Percentiles rank a stretch among this genome's conserved stretches.
Evolutionary conservation across 2,329 filamentous ascomycete genomes (phyloP).

Genomic region (Trichoderma citrinoviride): DNA sequence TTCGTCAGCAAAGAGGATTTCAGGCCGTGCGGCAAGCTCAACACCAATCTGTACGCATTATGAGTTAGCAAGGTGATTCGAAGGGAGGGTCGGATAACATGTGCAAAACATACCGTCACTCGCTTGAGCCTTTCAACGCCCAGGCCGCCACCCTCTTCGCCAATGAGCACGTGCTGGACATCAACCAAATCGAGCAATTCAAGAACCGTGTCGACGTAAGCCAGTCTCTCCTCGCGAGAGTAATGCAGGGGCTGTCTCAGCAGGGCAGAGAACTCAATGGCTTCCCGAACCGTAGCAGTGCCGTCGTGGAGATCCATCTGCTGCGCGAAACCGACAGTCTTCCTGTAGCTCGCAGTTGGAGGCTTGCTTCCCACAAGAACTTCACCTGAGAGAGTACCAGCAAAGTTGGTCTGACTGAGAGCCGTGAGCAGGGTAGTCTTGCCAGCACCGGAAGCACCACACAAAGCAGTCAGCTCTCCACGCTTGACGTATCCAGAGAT

Average conservation of each 20-base stretch:
- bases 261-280: conserved; percentile 62
- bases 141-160: conserved; percentile 49
- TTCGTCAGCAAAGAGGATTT: conserved; percentile 60
- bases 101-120: conserved; percentile 39
- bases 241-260: conserved; percentile 67
- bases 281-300: conserved; percentile 65
- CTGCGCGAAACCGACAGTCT: conserved; percentile 76
- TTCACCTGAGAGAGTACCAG: conserved; percentile 72
- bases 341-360: conserved; percentile 70
- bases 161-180: conserved; percentile 48
- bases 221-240: conserved; percentile 65
- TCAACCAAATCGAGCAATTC: conserved; percentile 54
- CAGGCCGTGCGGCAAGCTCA: conserved; percentile 60
- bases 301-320: conserved; percentile 77
- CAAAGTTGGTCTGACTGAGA: conserved; percentile 74
- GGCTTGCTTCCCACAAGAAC: conserved; percentile 73
- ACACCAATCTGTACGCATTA: conserved; percentile 46
- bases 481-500: conserved; percentile 83
- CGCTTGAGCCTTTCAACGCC: conserved; percentile 54
- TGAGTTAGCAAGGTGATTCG: too few relatives aligned
- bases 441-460: conserved; percentile 80
- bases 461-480: conserved; percentile 71
- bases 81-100: too few relatives aligned
- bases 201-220: conserved; percentile 76
- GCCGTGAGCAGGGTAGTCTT: conserved; percentile 85